Conservation (phyloP, 164 flowering plant genomes). For the Magnolia kwangsiensis region DNA sequence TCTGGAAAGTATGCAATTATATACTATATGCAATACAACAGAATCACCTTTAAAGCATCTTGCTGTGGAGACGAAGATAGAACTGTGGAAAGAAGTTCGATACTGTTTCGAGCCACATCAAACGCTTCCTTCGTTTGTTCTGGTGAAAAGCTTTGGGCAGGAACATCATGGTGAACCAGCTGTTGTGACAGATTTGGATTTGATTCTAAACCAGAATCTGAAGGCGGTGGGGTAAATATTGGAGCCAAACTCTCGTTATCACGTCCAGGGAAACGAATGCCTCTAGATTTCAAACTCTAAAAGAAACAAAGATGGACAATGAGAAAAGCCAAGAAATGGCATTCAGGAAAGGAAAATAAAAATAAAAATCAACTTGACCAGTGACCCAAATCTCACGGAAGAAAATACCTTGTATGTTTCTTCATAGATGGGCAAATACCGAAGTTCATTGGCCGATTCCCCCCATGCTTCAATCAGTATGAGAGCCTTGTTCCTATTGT, state of each 20-base stretch:
- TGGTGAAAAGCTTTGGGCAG: constrained; percentile 50
- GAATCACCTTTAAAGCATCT: constrained; percentile 73
- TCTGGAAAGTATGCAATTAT: not conserved
- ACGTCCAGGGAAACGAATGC: constrained; percentile 89
- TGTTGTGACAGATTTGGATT: constrained; percentile 29
- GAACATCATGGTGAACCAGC: constrained; percentile 38
- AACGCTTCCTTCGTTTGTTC: constrained; percentile 94
- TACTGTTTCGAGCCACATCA: constrained; percentile 88
- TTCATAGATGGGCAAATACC: constrained; percentile 91
- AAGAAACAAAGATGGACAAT: constrained; percentile 3
- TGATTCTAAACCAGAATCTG: constrained; percentile 47
- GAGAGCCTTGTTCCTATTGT: constrained; percentile 83
- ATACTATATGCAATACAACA: not conserved
- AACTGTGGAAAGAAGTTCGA: constrained; percentile 93
- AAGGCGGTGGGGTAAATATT: constrained; percentile 83
- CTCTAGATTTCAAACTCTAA: constrained; percentile 87
- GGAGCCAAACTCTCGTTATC: constrained; percentile 94
- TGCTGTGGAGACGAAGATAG: constrained; percentile 89
- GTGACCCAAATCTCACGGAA: not conserved
- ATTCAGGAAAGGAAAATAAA: not conserved
- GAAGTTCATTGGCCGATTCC: constrained; percentile 74
- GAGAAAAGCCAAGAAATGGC: not conserved
- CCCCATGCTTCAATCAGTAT: constrained; percentile 94
- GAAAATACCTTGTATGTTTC: constrained; percentile 93
- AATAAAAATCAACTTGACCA: not conserved